Conservation (phyloP, 495 filamentous ascomycete species). For the Pyrenula massariospora region DNA sequence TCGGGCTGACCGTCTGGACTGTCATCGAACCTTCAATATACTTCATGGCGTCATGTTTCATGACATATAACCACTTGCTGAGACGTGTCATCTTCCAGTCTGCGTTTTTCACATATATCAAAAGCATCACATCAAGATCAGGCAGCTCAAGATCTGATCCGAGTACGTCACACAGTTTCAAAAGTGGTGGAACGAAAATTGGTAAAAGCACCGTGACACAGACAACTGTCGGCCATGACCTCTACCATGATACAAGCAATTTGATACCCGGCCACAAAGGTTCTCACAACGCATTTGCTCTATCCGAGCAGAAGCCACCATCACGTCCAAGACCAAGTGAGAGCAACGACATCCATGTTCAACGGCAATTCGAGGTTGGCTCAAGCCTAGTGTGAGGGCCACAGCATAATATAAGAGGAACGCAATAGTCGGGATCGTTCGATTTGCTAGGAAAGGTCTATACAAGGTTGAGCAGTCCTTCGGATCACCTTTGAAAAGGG, state of each 20-base stretch:
- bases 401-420: too few species aligned
- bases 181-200: neutral
- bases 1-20: conserved; percentile 24
- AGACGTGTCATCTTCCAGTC: neutral
- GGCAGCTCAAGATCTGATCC: neutral
- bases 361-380: neutral
- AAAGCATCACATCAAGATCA: neutral
- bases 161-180: neutral
- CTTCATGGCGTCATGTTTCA: conserved; percentile 33
- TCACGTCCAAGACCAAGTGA: neutral
- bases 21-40: conserved; percentile 30
- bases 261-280: neutral
- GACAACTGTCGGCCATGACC: neutral
- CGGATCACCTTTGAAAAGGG: too few species aligned
- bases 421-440: too few species aligned
- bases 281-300: neutral
- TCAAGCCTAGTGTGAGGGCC: neutral
- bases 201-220: neutral
- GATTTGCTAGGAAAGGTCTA: too few species aligned
- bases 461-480: too few species aligned
- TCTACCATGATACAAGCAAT: neutral
- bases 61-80: conserved; percentile 26
- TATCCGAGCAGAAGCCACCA: neutral
- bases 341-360: neutral
- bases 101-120: neutral